Base-by-base conservation (phyloP, 1,284 basidiomycete genomes). In the Marasmius oreades region DNA sequence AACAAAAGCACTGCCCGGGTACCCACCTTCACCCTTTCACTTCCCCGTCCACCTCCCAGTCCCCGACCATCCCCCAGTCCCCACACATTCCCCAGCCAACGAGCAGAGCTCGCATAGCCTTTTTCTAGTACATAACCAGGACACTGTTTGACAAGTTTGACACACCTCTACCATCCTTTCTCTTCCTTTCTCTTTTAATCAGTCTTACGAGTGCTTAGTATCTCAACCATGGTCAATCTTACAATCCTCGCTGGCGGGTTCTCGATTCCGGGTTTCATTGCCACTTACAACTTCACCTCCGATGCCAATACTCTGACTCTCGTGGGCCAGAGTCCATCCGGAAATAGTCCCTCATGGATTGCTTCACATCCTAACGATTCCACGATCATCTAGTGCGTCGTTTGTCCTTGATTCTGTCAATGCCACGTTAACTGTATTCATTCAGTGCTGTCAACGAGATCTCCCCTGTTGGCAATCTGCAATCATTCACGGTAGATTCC, bases 371-470 rank as follows among this genome's bases (percentile, higher is more conserved):
- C 72, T 1, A 66, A 69, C 37, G 75, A 81, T 59, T 65, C 67
- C 14, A 77, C 70, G 55, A 73, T 81, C 31, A 70, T 86, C 46
- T 86, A 86, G 83, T 86, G 59, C 37, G 70, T 69, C 24, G 14
- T 8, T 36, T 26, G 45, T 6, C 24, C 22, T 12, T 46, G 7
- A 22, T 31, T 5, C n/a, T 1, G 51, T 34, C 33, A 24, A 10
- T 24, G 31, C 31, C 48, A 39, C 26, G 24, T 11, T 55, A 11
- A 20, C 28, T 20, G 16, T 7, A 16, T 7, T 16, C 39, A 42
- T 7, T 1, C 52, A 85, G 84, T 64, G 77, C 80, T 14, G 70
- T 73, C 5, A 85, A 85, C 57, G 79, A 84, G 63, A 70, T 79
- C 34, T 52, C 65, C 1, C 67, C 71, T 0, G 70, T 76, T 18